Percentiles rank a stretch among this genome's conserved stretches.
phyloP scores from a whole-genome alignment of 495 filamentous ascomycete species.

The Xylaria acuta region DNA sequence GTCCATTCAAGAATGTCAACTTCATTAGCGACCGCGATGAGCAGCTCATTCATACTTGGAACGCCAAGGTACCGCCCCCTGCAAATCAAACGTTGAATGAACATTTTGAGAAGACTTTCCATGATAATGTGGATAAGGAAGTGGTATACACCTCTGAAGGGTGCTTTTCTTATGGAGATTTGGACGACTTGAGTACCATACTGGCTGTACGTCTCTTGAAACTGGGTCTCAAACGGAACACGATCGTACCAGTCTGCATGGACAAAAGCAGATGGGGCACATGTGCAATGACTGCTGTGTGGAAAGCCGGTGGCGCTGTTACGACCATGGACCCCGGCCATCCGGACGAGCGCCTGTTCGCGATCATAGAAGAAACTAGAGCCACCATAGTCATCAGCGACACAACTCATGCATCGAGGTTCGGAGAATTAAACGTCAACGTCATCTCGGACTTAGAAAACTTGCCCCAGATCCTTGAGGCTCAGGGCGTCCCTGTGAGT shows the following conservation, averaged over 20 bases:
- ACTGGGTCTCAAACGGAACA: background rate
- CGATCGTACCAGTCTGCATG: background rate
- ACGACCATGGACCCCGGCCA: background rate
- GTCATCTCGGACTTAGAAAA: constrained; percentile 1
- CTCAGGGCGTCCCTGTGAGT: background rate
- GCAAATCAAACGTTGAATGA: constrained; percentile 5
- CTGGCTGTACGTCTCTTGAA: background rate
- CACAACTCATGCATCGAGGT: background rate
- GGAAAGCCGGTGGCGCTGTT: constrained; percentile 3
- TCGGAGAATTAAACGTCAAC: constrained; percentile 1
- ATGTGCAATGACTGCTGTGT: background rate
- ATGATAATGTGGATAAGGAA: background rate
- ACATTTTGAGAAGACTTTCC: background rate
- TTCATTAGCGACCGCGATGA: background rate
- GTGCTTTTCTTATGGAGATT: background rate
- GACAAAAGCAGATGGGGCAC: constrained; percentile 3
- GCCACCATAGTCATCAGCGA: constrained; percentile 4
- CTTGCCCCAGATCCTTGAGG: background rate
- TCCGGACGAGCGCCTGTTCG: background rate
- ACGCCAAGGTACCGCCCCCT: background rate
- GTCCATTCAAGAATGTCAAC: background rate
- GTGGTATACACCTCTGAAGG: constrained; percentile 4
- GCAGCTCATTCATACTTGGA: background rate
- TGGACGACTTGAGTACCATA: constrained; percentile 1
- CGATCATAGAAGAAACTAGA: background rate